phyloP scores from a whole-genome alignment of 2,329 filamentous ascomycete genomes.

The Fusarium anthophilum region DNA sequence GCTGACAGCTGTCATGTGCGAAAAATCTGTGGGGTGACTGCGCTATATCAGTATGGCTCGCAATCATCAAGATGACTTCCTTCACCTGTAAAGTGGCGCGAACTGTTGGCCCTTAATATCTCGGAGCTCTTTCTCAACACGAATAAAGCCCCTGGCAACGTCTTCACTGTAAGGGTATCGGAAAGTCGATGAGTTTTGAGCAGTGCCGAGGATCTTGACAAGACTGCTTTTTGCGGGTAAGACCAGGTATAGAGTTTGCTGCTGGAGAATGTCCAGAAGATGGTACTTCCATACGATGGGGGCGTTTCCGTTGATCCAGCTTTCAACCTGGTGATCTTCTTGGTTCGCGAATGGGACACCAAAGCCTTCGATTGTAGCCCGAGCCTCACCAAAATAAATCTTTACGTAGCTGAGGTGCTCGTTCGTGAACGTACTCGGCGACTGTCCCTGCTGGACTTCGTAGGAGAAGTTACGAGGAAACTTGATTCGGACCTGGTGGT shows the following conservation, averaged over 20 bases:
- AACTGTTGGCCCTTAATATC: neutral
- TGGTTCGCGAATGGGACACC: conserved; percentile 5
- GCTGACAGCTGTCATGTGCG: neutral
- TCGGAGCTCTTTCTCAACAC: neutral
- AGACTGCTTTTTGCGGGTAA: neutral
- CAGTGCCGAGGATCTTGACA: neutral
- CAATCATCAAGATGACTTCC: fast-evolving
- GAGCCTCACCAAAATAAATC: neutral
- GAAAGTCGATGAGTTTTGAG: neutral
- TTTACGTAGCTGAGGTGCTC: neutral
- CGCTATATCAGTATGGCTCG: fast-evolving
- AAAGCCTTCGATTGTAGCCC: neutral
- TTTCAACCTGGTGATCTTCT: neutral
- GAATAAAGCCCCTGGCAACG: fast-evolving
- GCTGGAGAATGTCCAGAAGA: neutral
- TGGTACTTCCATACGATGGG: neutral
- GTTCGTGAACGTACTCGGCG: neutral
- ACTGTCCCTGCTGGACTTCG: neutral
- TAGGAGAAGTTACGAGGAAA: neutral
- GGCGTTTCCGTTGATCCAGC: conserved; percentile 1
- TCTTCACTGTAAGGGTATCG: neutral
- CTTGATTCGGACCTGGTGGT: neutral
- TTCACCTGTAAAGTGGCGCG: neutral
- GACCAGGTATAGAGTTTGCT: neutral
- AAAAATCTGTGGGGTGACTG: neutral